Conservation (phyloP, 2,329 filamentous ascomycete genomes). For the Fusarium clavum region DNA sequence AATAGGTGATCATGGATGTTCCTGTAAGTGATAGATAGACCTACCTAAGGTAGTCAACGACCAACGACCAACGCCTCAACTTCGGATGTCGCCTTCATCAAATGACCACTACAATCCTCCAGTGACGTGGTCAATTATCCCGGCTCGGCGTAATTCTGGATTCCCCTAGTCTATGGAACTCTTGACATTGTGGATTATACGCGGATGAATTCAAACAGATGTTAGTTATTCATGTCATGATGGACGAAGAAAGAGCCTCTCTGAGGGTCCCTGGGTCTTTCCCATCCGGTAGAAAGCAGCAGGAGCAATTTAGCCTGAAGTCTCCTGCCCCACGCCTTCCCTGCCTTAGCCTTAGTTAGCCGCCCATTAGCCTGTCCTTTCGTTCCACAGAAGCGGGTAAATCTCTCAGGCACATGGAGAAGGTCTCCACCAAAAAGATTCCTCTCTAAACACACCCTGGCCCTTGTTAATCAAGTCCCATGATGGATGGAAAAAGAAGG, state of each 20-base stretch:
- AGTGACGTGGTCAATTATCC: conserved; percentile 32
- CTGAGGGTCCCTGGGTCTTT: background rate
- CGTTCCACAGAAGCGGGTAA: conserved; percentile 43
- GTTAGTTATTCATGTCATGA: conserved; percentile 30
- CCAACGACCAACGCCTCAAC: background rate
- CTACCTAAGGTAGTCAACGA: background rate
- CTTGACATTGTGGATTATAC: conserved; percentile 21
- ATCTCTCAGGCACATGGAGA: conserved; percentile 32
- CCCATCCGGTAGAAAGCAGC: conserved; percentile 28
- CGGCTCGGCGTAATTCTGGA: conserved; percentile 24
- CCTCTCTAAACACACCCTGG: conserved; percentile 19
- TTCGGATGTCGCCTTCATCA: conserved; percentile 12
- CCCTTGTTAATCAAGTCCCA: conserved; percentile 23
- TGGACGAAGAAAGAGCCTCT: background rate
- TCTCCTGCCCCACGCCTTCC: conserved; percentile 17
- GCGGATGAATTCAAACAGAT: conserved; percentile 24
- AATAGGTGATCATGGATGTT: background rate
- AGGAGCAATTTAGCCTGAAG: conserved; percentile 43
- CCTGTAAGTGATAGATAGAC: background rate
- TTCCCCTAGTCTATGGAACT: conserved; percentile 27
- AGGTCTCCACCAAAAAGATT: conserved; percentile 17
- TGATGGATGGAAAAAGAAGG: conserved; percentile 21
- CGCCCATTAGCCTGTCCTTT: conserved; percentile 30
- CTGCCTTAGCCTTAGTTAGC: background rate
- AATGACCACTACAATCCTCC: conserved; percentile 19